Evolutionary conservation across 1,284 basidiomycete species (phyloP), one percentile per base, ranked within the genome.

Genomic region (Ceraceosorus bombacis): DNA sequence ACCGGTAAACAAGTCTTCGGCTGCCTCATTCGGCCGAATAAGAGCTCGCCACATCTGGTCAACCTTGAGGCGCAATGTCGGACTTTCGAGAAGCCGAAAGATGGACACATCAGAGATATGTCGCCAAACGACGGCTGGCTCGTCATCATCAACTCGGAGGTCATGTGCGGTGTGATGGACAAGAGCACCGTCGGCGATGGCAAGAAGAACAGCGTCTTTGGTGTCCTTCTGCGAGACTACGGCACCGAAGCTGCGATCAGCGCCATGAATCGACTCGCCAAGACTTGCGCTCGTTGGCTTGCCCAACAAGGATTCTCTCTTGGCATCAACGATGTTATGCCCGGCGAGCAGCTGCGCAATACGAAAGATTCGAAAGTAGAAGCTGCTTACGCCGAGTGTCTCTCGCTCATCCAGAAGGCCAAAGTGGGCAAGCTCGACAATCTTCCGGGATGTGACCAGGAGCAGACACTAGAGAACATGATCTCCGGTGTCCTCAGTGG

Each of bases 161-260:
- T 99, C 74, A 97, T 98, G 90, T 97, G 94, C 74, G 95, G 95
- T 54, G 89, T 94, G 7, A 95, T 98, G 85, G 95, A 99, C 81
- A 99, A 99, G 81, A 90, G 90, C 17, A 97, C 92, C 0, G 89
- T 98, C 5, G 95, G 95, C 60, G 90, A 91, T 73, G 95, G 95
- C 58, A 98, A 98, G 84, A 98, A 98, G 82, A 97, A 96, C 78
- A 96, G 91, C 2, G 90, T 99, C 43, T 99, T 98, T 73, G 94
- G 94, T 65, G 90, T 97, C 55, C 96, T 99, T 71, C 84, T 97
- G 80, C 84, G 95, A 62, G 95, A 99, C 79, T 98, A 95, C 78
- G 95, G 95, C 6, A 84, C 90, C 1, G 87, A 96, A 73, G 92
- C 92, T 76, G 94, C 95, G 0, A 90, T 93, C 0, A 82, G 85